Evolutionary conservation across 768 basidiomycete species (phyloP), one percentile per base, ranked within the genome.

Genomic region (Crucibulum laeve): DNA sequence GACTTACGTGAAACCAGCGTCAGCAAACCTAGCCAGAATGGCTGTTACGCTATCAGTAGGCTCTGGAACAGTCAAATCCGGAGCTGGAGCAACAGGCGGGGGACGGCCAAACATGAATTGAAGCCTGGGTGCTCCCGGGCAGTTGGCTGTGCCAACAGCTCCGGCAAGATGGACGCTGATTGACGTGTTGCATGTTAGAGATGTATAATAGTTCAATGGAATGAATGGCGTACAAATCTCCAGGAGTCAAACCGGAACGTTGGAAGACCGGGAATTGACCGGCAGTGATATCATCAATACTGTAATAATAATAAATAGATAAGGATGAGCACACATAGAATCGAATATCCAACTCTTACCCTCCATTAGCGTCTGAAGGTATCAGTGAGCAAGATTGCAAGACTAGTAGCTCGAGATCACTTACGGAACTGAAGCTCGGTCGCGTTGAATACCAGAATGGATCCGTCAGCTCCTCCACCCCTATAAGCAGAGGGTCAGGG

Each of bases 101-200:
- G 58, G 54, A 24, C 60, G 56, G 32, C 67, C 62, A 23, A 59
- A 48, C 43, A 60, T 49, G 48, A 61, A 64, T 24, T 58, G 35
- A 8, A 69, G 51, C 13, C 52, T 54, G 1, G 65, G 64, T 10
- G 63, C 60, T 25, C 67, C 67, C 1, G 64, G 60, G 44, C 67
- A 69, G 54, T 67, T 68, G 23, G 56, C 44, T 21, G 48, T 48
- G 7, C 58, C 58, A 43, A 64, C 59, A 19, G 56, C 56, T 5
- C 52, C 56, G 1, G 54, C 56, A 5, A 57, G 54, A 22, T 57
- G 56, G 4, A 57, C 49, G 23, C 56, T 58, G 5, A n/a, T n/a
- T n/a, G n/a, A n/a, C n/a, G n/a, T n/a, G n/a, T n/a, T n/a, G n/a
- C n/a, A n/a, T n/a, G n/a, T n/a, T n/a, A n/a, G n/a, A 22, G 17